A percentile compares a stretch with the other conserved stretches of the same genome.
Conservation (phyloP, 768 basidiomycete genomes). For the Boletus coccyginus region DNA sequence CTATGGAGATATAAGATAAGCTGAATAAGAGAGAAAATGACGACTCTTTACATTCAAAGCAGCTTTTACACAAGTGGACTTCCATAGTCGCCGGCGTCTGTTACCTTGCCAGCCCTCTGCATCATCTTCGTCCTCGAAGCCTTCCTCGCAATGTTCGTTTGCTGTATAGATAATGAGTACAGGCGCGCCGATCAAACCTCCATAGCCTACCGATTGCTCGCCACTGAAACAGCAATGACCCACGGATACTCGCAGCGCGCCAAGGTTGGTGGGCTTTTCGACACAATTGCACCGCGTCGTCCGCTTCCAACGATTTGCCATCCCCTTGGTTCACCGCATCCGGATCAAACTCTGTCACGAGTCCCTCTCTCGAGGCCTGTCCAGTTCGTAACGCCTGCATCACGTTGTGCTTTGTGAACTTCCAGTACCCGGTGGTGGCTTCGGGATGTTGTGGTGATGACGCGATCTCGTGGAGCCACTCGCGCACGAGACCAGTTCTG, state of each 20-base stretch:
- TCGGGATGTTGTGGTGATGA: too few species aligned
- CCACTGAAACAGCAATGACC: conserved; percentile 78
- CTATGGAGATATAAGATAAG: conserved; percentile 31
- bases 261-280: conserved; percentile 84
- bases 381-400: too few species aligned
- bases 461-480: too few species aligned
- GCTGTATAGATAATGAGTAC: conserved; percentile 40
- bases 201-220: conserved; percentile 57
- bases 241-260: conserved; percentile 87
- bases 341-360: too few species aligned
- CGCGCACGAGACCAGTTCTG: too few species aligned
- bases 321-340: conserved; percentile 62
- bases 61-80: conserved; percentile 74
- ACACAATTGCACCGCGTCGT: conserved; percentile 83
- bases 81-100: conserved; percentile 78
- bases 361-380: too few species aligned
- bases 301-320: conserved; percentile 59
- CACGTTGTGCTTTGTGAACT: too few species aligned
- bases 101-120: conserved; percentile 71
- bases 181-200: neutral
- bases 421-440: too few species aligned
- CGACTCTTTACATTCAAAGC: conserved; percentile 61
- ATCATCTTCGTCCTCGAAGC: conserved; percentile 41
- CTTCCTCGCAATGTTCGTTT: conserved; percentile 47
- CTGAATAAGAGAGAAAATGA: neutral